Base-by-base conservation (phyloP, 179 eudicot species). In the Silene noctiflora region DNA sequence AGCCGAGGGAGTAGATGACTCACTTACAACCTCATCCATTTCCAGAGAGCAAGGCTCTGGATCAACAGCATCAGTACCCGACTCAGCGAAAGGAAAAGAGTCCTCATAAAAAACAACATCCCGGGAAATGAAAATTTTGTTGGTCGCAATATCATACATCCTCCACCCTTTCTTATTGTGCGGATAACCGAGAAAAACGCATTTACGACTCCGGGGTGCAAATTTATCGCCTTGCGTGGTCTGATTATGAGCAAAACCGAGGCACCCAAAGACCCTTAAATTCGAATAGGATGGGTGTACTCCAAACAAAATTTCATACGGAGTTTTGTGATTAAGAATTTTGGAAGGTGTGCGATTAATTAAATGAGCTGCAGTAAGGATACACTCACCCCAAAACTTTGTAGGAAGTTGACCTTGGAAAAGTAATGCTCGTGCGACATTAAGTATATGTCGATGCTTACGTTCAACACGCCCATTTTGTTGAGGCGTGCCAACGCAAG, bases 71-170 rank as follows among this genome's bases (percentile, higher is more conserved):
- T 29, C 3, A 4, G 33, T 29, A 29, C 24, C 65, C 27, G 21
- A 2, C 1, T 19, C 65, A 60, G 65, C 65, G 21, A 60, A 60
- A 0, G 65, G 65, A 20, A 60, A 60, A 9, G 1, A 19, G 2
- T 60, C 65, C 25, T 60, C 65, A 60, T 60, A 60, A 60, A 60
- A 60, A 4, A 60, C 2, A 4, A 60, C 65, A 60, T 60, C 65
- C 7, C 65, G 4, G 7, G 65, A 60, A 1, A 60, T 1, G 8
- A 60, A 4, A 21, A 19, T 19, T 60, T 60, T 60, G 10, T 16
- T 29, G 65, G 29, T 3, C 4, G 21, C 65, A 60, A 60, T 60
- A 60, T 60, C 65, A 21, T 60, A 60, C 9, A 60, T 25, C 21
- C 27, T 60, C 65, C 65, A 60, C 25, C 65, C 27, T 19, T 60